Evolutionary conservation across 345 rosid genomes (phyloP).

Genomic region (Gossypium rotundifolium): DNA sequence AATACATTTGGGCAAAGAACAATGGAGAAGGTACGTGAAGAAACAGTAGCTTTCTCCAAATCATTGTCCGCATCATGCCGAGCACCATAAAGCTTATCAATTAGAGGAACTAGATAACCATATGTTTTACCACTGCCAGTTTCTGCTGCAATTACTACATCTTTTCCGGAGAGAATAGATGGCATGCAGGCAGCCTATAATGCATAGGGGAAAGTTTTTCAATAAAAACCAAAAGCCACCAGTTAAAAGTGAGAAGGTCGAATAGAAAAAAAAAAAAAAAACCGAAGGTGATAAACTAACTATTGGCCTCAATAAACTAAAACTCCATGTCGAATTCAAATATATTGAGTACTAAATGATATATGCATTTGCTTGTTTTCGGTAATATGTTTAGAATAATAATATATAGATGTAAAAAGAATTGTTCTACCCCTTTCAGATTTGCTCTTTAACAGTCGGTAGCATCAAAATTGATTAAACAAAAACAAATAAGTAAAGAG

Average conservation of each 20-base stretch:
- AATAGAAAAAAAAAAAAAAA: not conserved
- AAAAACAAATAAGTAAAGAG: not conserved
- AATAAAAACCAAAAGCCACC: not conserved
- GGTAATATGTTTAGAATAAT: not conserved
- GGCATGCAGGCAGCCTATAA: slow-evolving; percentile 68
- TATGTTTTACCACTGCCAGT: slow-evolving; percentile 97
- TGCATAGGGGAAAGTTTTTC: not conserved
- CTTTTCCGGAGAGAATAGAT: slow-evolving; percentile 70
- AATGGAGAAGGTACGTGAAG: slow-evolving; percentile 34
- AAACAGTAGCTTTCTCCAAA: slow-evolving; percentile 12
- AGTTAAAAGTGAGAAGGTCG: not conserved
- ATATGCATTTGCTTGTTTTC: not conserved
- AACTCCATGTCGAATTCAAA: not conserved
- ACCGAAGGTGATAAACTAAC: not conserved
- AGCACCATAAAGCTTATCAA: slow-evolving; percentile 40
- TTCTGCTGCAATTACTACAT: slow-evolving; percentile 87
- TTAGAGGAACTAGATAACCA: slow-evolving; percentile 69
- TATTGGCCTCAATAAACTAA: not conserved
- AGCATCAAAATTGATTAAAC: not conserved
- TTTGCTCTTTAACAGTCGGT: not conserved
- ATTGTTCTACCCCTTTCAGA: not conserved
- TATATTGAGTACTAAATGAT: not conserved
- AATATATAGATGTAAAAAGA: too few species aligned
- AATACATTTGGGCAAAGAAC: slow-evolving; percentile 87
- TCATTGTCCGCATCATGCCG: slow-evolving; percentile 10